Percentiles rank a stretch among this genome's conserved stretches.
These are phyloP conservation scores for Eucalyptus cloeziana DNA, from an alignment of 345 rosid species.

Conservation along the genomic window DNA sequence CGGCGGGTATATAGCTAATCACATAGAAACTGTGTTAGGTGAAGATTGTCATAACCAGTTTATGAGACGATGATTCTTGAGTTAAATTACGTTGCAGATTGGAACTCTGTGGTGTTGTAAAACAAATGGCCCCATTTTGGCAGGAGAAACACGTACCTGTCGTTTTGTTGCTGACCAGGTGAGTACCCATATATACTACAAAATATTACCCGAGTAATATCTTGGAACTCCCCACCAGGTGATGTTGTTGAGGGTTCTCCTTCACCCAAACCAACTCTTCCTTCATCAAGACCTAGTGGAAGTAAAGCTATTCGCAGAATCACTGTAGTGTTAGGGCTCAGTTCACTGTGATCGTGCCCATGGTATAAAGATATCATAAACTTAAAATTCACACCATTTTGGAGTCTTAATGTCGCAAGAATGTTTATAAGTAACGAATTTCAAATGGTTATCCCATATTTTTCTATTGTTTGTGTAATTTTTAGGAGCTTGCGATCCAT, in stretches of 20 bases:
- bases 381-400: neutral
- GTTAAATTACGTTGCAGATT: slow-evolving; percentile 13
- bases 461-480: no score
- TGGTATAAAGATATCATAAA: neutral
- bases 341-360: neutral
- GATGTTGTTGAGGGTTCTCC: neutral
- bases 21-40: neutral
- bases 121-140: slow-evolving; percentile 40
- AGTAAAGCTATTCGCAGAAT: neutral
- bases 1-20: slow-evolving; percentile 25
- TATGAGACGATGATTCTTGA: neutral
- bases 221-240: neutral
- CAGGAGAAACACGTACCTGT: slow-evolving; percentile 56
- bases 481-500: rapidly evolving
- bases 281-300: neutral
- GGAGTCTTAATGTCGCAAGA: neutral
- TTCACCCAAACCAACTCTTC: neutral
- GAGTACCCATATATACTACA: neutral
- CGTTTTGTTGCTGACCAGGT: slow-evolving; percentile 70
- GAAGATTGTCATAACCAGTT: neutral
- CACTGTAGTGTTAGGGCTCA: neutral
- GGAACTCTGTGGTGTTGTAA: slow-evolving; percentile 41
- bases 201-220: neutral
- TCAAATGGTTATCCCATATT: no score
- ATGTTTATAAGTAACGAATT: no score